Evolutionary conservation across 1,284 basidiomycete genomes (phyloP), one percentile per base, ranked within the genome.

Genomic region (Porogramme epimiltina): DNA sequence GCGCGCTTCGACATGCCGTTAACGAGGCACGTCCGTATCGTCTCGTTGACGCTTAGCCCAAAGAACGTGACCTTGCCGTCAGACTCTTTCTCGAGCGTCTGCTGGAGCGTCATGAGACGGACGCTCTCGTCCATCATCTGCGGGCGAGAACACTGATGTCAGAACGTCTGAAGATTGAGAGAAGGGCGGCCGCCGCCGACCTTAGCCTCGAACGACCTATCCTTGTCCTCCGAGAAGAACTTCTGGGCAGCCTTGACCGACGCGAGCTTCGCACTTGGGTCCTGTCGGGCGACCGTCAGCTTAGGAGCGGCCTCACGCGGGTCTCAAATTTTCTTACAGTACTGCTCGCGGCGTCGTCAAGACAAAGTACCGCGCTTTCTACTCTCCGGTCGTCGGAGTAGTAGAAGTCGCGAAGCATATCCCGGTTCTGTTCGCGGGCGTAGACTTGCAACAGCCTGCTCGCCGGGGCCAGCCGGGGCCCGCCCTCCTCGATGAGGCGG

Each of bases 341-440:
- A 69, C 84, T 83, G 33, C 70, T 67, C 5, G 81, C 75, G 15
- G 93, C 91, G 66, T 97, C 95, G 38, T 92, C 89, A 38, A 99
- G 73, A 36, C 84, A 89, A 5, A 98, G 73, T 16, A 91, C 81
- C 0, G 93, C 97, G 66, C 87, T 95, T 64, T 98, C 95, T 6
- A 93, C 89, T 40, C 96, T 80, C 54, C 96, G 80, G 70, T 99
- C 97, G 66, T 99, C 97, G 45, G 96, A 96, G 67, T 96, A 99
- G 72, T 96, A 99, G 70, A 97, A 98, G 68, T 99, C 95, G 16
- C 92, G 80, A 13, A 98, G 75, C 81, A 99, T 88, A 57, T 95
- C 93, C 42, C 88, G 76, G 66, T 98, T 93, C 63, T 93, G 90
- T 65, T 95, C 90, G 34, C 89, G 78, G 1, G 93, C 94, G 67